Evolutionary conservation across 257 asterid genomes (phyloP), one percentile per base, ranked within the genome.

Genomic region (Solanum chilense): DNA sequence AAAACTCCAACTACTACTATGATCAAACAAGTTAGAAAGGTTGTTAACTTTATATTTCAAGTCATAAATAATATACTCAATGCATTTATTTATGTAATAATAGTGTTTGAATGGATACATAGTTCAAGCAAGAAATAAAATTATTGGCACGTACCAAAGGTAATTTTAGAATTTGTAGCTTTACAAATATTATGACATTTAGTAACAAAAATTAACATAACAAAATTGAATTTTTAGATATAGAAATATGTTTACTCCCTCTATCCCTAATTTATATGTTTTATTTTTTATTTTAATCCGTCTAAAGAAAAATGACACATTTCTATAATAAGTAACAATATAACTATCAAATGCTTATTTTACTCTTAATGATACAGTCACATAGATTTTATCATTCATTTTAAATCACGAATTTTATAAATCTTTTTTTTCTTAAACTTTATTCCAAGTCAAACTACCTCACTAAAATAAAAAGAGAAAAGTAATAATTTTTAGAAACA

Each of bases 381-480:
- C 39, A 37, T 1, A 37, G 7, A 37, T 37, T 37, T 37, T 37
- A 37, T 37, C 7, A 37, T 37, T 6, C 7, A 37, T 37, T 37
- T 6, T 37, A 1, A 0, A 37, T 37, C 7, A 37, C 7, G 7
- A 6, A 0, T 37, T 37, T 5, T 37, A 37, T 5, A 37, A 37
- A 7, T 37, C 1, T 35, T 37, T 6, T 5, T 5, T 37, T 37
- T 37, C 39, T 37, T 37, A 37, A 37, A 37, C 1, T 37, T 0
- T 37, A 6, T 37, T 0, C 39, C 7, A 2, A 37, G 0, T 37
- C 7, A 6, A 37, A 37, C 2, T 37, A 5, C 0, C 7, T 37
- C 39, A 37, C 0, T 5, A 5, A 37, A 37, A 37, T 1, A 1
- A 1, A 37, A 37, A 37, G 6, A 0, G 1, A 5, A 1, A 5